Base-by-base conservation (phyloP, 2,329 filamentous ascomycete species). In the Cercospora sojina region DNA sequence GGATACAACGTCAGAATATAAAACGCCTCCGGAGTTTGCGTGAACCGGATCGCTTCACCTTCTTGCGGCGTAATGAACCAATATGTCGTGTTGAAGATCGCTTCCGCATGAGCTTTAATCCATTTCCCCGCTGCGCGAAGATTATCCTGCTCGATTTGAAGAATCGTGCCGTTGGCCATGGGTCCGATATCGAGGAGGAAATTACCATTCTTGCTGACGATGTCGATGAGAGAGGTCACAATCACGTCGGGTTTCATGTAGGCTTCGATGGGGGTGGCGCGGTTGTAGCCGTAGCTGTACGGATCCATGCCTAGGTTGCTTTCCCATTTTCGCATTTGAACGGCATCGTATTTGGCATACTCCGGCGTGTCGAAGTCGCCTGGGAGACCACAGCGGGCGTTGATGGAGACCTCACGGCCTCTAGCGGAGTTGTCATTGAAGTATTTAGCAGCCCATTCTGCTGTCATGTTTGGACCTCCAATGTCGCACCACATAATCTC, bases 351-450 rank as follows among this genome's bases (percentile, higher is more conserved):
- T 7, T 79, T 80, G 29, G 79, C 77, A 72, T 88, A 88, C 73
- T 88, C 86, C 0, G 86, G 86, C 1, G 86, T 88, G 73, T 88
- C 85, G 70, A 87, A 88, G 76, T 88, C 85, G 12, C 81, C 81
- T 0, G 83, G 78, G 0, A 86, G 75, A 3, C 86, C 86, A 73
- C 86, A 88, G 7, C 86, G 83, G 55, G 80, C 80, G 76, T 88
- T 87, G 71, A 87, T 83, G 1, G 82, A 76, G 1, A 87, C 85
- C 71, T 87, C 82, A 0, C 82, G 79, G 51, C 80, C 79, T 20
- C 81, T 68, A 0, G 69, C 67, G 0, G 77, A 77, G 5, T 76
- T 77, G n/a, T 63, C 63, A 67, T 83, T 83, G 74, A 79, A 83
- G 76, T 79, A 83, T 4, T 67, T 61, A 0, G 79, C 74, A 6